Evolutionary conservation across 1,284 basidiomycete genomes (phyloP).

Genomic region (Kalmanozyma brasiliensis): DNA sequence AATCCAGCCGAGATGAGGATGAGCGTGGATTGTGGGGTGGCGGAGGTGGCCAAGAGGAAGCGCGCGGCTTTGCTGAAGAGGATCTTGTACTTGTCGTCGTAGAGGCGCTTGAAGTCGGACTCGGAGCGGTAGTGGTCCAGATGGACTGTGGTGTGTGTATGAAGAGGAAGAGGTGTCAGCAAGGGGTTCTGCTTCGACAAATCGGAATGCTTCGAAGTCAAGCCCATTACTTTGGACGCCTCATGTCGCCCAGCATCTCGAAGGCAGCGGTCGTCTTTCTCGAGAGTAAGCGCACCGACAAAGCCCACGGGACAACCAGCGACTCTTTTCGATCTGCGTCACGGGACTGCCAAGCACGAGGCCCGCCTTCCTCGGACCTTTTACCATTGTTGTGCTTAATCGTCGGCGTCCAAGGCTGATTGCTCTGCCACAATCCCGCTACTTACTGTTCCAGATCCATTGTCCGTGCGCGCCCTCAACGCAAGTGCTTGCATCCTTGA

Average conservation of each 20-base stretch:
- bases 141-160: constrained; percentile 80
- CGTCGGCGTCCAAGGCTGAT: constrained; percentile 8
- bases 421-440: background rate
- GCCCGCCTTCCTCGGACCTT: constrained; percentile 58
- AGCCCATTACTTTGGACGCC: no score
- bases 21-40: constrained; percentile 77
- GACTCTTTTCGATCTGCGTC: constrained; percentile 6
- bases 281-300: no score
- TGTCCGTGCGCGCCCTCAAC: constrained; percentile 87
- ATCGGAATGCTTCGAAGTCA: no score
- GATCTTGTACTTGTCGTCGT: constrained; percentile 79
- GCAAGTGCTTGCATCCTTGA: constrained; percentile 83
- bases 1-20: constrained; percentile 77
- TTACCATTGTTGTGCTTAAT: constrained; percentile 56
- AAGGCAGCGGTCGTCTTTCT: background rate
- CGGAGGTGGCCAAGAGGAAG: constrained; percentile 78
- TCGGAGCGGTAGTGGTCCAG: constrained; percentile 80
- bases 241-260: constrained; percentile 18
- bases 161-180: background rate
- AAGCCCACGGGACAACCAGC: background rate
- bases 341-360: constrained; percentile 18
- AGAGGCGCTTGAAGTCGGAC: constrained; percentile 79
- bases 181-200: no score
- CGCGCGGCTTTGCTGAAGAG: constrained; percentile 79
- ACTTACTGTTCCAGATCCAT: constrained; percentile 73